phyloP scores from a whole-genome alignment of 805 yeast genomes.

The Blastobotrys attinorum region DNA sequence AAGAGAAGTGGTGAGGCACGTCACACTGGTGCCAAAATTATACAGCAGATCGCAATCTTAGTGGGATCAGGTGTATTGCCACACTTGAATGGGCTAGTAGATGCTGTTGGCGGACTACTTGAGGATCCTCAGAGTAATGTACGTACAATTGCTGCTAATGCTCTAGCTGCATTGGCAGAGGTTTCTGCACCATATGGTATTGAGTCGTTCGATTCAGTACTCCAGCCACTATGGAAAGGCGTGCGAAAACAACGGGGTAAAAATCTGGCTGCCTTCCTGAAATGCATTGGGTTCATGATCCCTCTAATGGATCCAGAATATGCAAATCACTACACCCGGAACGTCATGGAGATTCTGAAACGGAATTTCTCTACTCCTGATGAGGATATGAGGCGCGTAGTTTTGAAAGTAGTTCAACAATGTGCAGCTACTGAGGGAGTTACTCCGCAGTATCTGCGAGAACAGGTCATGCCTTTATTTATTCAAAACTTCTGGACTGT shows the following conservation, averaged over 20 bases:
- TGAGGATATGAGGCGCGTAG: conserved; percentile 75
- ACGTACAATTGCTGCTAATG: conserved; percentile 60
- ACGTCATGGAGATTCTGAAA: conserved; percentile 55
- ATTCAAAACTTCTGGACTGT: conserved; percentile 75
- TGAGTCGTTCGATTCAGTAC: conserved; percentile 66
- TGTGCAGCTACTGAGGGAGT: conserved; percentile 58
- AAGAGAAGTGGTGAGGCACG: conserved; percentile 75
- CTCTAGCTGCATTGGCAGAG: conserved; percentile 70
- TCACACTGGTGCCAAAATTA: conserved; percentile 69
- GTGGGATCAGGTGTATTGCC: conserved; percentile 73
- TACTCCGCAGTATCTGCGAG: conserved; percentile 38
- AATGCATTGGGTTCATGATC: conserved; percentile 69
- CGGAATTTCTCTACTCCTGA: conserved; percentile 77
- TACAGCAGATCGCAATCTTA: conserved; percentile 66
- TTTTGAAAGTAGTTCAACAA: conserved; percentile 58
- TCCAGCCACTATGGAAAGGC: conserved; percentile 80
- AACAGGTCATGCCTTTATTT: conserved; percentile 51
- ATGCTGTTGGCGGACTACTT: conserved; percentile 49
- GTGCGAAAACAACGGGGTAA: conserved; percentile 70
- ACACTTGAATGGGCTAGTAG: conserved; percentile 55
- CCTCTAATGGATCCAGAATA: conserved; percentile 85
- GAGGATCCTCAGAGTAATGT: conserved; percentile 63
- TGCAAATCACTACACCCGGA: conserved; percentile 67
- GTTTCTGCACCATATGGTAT: conserved; percentile 83
- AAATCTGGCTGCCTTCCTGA: conserved; percentile 64